A percentile compares a stretch with the other conserved stretches of the same genome.
Conservation (phyloP, 306 rosid genomes). For the Morella rubra region DNA sequence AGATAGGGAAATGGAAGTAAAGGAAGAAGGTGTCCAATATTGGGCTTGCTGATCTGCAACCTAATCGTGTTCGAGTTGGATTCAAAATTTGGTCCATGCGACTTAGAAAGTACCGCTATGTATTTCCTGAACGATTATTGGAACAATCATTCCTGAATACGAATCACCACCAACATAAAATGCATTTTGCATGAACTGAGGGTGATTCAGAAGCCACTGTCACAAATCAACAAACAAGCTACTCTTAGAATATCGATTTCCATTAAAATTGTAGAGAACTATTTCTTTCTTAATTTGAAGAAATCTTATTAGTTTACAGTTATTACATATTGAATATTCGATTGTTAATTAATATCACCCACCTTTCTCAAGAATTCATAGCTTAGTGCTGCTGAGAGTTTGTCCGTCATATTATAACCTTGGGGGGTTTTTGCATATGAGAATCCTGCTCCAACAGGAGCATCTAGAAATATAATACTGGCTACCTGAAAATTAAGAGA, state of each 20-base stretch:
- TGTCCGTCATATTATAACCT: conserved; percentile 30
- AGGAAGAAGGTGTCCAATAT: too few species aligned
- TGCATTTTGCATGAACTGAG: too few species aligned
- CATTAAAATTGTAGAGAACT: too few species aligned
- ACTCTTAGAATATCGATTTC: too few species aligned
- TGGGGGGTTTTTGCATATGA: conserved; percentile 27
- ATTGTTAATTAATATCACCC: too few species aligned
- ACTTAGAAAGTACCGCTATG: conserved; percentile 34
- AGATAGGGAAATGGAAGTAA: too few species aligned
- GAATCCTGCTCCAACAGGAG: conserved; percentile 35
- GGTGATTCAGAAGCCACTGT: neutral
- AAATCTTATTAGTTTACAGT: neutral
- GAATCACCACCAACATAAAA: conserved; percentile 27
- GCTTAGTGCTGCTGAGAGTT: conserved; percentile 7
- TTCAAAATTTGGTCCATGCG: neutral
- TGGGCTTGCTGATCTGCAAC: too few species aligned
- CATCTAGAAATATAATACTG: conserved; percentile 31
- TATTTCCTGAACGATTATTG: conserved; percentile 36
- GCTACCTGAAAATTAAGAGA: conserved; percentile 16
- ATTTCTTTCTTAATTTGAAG: too few species aligned
- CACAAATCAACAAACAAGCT: neutral
- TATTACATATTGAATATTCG: too few species aligned
- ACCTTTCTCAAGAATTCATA: conserved; percentile 33
- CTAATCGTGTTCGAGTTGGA: too few species aligned
- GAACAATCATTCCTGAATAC: conserved; percentile 37